Conservation (phyloP, 2,329 filamentous ascomycete genomes). For the Dactylellina leptospora region DNA sequence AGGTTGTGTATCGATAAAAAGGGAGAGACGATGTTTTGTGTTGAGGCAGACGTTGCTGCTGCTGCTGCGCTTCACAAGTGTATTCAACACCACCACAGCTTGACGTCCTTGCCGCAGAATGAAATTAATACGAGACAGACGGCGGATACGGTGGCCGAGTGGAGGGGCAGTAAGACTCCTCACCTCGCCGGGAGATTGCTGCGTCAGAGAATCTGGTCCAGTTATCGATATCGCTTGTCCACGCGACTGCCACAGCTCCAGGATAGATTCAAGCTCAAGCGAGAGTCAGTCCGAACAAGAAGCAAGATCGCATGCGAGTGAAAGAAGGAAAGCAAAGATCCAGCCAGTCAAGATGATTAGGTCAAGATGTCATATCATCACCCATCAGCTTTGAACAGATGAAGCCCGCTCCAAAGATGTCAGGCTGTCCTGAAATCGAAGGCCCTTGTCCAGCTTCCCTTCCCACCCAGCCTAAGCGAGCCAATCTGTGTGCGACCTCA, state of each 20-base stretch:
- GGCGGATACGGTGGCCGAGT: neutral
- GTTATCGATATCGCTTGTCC: constrained; percentile 27
- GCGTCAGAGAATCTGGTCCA: neutral
- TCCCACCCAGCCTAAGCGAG: constrained; percentile 7
- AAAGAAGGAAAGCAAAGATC: no score
- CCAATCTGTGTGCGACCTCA: constrained; percentile 5
- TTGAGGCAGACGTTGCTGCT: constrained; percentile 14
- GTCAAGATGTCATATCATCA: no score
- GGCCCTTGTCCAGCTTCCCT: constrained; percentile 2
- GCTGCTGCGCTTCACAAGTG: constrained; percentile 3
- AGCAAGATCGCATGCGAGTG: neutral
- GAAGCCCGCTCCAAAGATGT: constrained; percentile 7
- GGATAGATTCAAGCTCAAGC: no score
- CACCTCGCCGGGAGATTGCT: neutral
- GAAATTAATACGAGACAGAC: no score
- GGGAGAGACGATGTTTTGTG: constrained; percentile 24
- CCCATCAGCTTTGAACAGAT: no score
- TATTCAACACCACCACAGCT: no score
- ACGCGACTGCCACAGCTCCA: constrained; percentile 7
- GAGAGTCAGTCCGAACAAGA: neutral
- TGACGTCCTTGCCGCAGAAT: no score
- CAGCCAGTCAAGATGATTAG: no score
- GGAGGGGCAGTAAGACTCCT: neutral
- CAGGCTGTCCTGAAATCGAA: constrained; percentile 23
- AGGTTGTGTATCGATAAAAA: constrained; percentile 51